Percentiles rank a stretch among this genome's conserved stretches.
These are phyloP conservation scores for Rhododendron molle DNA, from an alignment of 148 eudicot genomes.

Conservation along the genomic window DNA sequence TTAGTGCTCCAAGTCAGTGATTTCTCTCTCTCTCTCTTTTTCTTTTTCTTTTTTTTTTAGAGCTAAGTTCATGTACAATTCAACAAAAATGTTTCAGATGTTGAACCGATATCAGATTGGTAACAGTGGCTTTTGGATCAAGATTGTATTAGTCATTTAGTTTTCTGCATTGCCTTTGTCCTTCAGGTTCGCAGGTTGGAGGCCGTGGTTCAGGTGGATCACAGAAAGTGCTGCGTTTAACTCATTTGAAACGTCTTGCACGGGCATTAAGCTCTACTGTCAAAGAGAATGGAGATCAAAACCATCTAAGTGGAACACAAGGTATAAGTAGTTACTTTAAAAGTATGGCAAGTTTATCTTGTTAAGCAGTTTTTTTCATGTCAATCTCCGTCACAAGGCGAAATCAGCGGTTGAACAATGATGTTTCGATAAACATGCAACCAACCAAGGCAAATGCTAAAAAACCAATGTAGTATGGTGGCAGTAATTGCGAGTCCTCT, in stretches of 20 bases:
- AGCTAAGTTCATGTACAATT: background rate
- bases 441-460: background rate
- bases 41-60: background rate
- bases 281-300: background rate
- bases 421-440: background rate
- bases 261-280: constrained; percentile 25
- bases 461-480: background rate
- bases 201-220: constrained; percentile 23
- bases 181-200: background rate
- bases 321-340: background rate
- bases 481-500: background rate
- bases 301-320: background rate
- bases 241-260: constrained; percentile 43
- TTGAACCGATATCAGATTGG: background rate
- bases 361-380: background rate
- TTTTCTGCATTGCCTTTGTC: background rate
- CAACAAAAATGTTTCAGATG: background rate
- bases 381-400: background rate
- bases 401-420: background rate
- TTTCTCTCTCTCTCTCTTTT: background rate
- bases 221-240: constrained; percentile 26
- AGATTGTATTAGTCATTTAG: background rate
- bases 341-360: background rate
- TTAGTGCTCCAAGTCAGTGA: background rate
- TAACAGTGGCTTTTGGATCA: background rate